phyloP scores from a whole-genome alignment of 2,329 filamentous ascomycete genomes.

The Aspergillus spinulosporus region DNA sequence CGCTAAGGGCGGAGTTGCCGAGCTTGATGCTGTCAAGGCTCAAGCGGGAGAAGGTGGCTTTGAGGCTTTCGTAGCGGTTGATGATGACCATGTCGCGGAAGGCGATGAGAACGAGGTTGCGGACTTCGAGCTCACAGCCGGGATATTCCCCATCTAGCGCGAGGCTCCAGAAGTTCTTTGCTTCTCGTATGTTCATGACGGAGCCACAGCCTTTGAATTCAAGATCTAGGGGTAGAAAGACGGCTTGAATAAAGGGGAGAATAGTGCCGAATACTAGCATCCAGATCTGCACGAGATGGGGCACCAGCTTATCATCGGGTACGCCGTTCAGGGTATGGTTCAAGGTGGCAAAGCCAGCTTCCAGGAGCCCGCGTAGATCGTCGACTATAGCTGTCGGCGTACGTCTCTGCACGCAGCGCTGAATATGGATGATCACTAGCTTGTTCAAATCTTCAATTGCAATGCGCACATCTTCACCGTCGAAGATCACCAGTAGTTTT shows the following conservation, averaged over 20 bases:
- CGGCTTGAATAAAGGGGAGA: slow-evolving; percentile 89
- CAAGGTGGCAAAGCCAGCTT: slow-evolving; percentile 78
- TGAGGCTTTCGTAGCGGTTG: slow-evolving; percentile 82
- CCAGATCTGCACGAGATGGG: slow-evolving; percentile 90
- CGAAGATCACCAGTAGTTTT: slow-evolving; percentile 63
- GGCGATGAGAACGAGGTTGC: slow-evolving; percentile 81
- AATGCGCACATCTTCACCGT: slow-evolving; percentile 63
- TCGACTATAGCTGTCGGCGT: slow-evolving; percentile 62
- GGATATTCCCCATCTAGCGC: slow-evolving; percentile 54
- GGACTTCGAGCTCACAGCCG: slow-evolving; percentile 72
- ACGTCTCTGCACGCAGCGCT: slow-evolving; percentile 62
- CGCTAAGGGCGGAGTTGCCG: slow-evolving; percentile 45
- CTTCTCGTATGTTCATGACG: slow-evolving; percentile 74
- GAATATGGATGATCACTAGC: slow-evolving; percentile 62
- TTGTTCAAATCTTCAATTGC: slow-evolving; percentile 67
- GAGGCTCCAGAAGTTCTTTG: slow-evolving; percentile 86
- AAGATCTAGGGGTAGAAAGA: slow-evolving; percentile 88
- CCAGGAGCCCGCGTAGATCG: slow-evolving; percentile 61
- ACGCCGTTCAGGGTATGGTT: slow-evolving; percentile 78
- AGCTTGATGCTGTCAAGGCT: slow-evolving; percentile 75
- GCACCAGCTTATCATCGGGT: slow-evolving; percentile 84
- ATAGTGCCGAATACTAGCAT: slow-evolving; percentile 87
- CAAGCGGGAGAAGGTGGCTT: slow-evolving; percentile 84
- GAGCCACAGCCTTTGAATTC: slow-evolving; percentile 85
- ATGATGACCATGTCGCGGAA: slow-evolving; percentile 89